Base-by-base conservation (phyloP, 140 eudicot species). In the Cichorium intybus region DNA sequence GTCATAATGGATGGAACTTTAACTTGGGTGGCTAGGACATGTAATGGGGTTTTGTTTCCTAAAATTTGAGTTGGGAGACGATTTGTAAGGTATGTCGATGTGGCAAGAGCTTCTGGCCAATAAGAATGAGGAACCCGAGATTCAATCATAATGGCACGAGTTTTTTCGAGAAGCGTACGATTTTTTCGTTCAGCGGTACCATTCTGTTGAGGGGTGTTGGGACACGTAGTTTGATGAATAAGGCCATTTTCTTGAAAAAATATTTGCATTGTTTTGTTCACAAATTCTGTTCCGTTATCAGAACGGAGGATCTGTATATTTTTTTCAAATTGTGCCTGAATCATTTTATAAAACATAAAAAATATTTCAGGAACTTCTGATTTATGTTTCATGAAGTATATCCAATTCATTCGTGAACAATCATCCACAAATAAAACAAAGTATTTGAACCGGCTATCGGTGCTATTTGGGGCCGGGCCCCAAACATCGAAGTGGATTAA, bases 341-440 rank as follows among this genome's bases (percentile, higher is more conserved):
- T 23, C 75, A 70, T 70, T 16, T 29, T 57, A 41, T 69, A 52
- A 28, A 71, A 71, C 4, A 10, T 7, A 3, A 33, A 7, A 74
- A 56, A 22, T 1, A 66, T 24, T 17, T 12, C 60, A 10, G 61
- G 23, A 1, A 64, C 78, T 10, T 73, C 60, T 14, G 60, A 12
- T 17, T 55, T 73, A 55, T 64, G 39, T 55, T 73, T 73, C 72
- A 62, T 55, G 45, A 75, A 29, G 58, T 60, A 60, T 2, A 75
- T 33, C 71, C 61, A 75, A 29, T 60, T 75, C 76, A 69, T 68
- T 0, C 76, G 47, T 17, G 72, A 59, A 11, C 41, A 75, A 55
- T 62, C 76, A 75, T 69, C 76, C 16, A 75, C 68, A 61, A 61
- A 75, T 4, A 47, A 3, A 18, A 68, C 61, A 68, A 75, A 68